Percentiles rank a stretch among this genome's conserved stretches.
These are phyloP conservation scores for Candida yuanshanica DNA, from an alignment of 805 yeast species.

Conservation along the genomic window DNA sequence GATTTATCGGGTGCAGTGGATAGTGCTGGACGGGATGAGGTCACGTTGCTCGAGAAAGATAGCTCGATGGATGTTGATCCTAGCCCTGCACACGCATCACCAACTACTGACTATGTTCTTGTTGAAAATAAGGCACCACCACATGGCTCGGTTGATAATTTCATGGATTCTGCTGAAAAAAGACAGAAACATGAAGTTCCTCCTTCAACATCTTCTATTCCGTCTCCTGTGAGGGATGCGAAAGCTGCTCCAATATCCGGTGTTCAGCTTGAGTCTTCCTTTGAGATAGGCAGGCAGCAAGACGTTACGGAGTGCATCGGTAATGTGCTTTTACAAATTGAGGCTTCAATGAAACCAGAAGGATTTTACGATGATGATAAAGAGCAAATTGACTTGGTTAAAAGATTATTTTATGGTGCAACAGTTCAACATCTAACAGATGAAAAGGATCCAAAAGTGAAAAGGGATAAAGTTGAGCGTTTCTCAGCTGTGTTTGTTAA, in stretches of 20 bases:
- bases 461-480: conserved; percentile 59
- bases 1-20: conserved; percentile 18
- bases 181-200: not conserved
- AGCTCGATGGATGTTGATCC: conserved; percentile 4
- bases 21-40: conserved; percentile 17
- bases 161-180: not conserved
- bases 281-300: conserved; percentile 86
- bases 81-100: not conserved
- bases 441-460: conserved; percentile 26
- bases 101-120: not conserved
- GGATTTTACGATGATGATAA: conserved; percentile 56
- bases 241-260: conserved; percentile 31
- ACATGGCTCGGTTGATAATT: not conserved
- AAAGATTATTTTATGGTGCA: conserved; percentile 77
- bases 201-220: no score
- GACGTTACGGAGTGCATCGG: conserved; percentile 98
- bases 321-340: conserved; percentile 85
- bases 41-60: conserved; percentile 1
- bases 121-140: conserved; percentile 1
- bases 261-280: conserved; percentile 67
- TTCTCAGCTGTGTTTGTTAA: conserved; percentile 80
- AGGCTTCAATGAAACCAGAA: conserved; percentile 74
- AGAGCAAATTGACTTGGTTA: conserved; percentile 81
- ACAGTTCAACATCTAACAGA: conserved; percentile 73
- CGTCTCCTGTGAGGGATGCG: conserved; percentile 10